Evolutionary conservation across 441 rosid genomes (phyloP).

Genomic region (Erysimum pusillum): DNA sequence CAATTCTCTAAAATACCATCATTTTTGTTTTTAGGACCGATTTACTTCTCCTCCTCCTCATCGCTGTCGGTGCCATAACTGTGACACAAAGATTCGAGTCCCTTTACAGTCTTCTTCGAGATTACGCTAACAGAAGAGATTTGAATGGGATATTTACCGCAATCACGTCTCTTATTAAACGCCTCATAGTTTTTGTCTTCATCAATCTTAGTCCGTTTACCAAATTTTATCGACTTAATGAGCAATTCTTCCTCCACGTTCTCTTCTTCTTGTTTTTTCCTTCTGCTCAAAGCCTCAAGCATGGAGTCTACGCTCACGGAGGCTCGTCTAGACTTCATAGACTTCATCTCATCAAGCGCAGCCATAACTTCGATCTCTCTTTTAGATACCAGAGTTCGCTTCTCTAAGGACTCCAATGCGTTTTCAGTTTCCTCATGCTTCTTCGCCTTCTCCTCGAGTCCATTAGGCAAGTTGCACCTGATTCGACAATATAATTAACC

Average conservation of each 20-base stretch:
- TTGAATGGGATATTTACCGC: too few relatives aligned
- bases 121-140: too few relatives aligned
- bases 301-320: not conserved
- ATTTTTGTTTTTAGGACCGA: too few relatives aligned
- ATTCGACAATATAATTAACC: conserved; percentile 13
- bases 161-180: not conserved
- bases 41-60: conserved; percentile 16
- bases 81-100: conserved; percentile 10
- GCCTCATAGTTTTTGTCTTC: not conserved
- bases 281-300: conserved; percentile 29
- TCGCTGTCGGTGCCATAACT: conserved; percentile 24
- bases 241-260: conserved; percentile 2
- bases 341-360: conserved; percentile 15
- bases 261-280: conserved; percentile 2
- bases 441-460: not conserved
- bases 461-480: conserved; percentile 21
- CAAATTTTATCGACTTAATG: not conserved
- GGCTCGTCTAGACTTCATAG: conserved; percentile 29
- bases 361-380: conserved; percentile 7
- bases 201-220: conserved; percentile 3
- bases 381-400: conserved; percentile 10
- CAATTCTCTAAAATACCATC: too few relatives aligned
- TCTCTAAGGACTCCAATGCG: not conserved
- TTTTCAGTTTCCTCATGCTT: not conserved
- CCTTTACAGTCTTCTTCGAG: not conserved